phyloP scores from a whole-genome alignment of 352 stramenopile species.

The Phytophthora cactorum region DNA sequence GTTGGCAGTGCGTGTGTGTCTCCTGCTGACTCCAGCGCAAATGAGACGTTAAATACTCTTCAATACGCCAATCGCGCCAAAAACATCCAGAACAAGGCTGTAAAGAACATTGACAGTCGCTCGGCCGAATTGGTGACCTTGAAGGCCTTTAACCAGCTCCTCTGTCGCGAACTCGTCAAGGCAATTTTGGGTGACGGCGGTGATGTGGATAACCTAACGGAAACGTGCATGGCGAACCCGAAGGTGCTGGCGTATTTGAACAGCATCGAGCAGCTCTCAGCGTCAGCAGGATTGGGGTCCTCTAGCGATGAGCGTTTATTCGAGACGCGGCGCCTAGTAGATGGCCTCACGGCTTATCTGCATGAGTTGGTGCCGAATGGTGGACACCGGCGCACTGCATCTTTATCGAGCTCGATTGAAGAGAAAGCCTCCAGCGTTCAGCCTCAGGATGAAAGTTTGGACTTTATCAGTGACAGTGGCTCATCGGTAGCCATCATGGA shows the following conservation, averaged over 20 bases:
- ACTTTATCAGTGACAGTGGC: constrained; percentile 42
- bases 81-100: constrained; percentile 91
- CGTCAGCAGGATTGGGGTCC: constrained; percentile 27
- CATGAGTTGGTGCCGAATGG: constrained; percentile 23
- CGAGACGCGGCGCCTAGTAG: constrained; percentile 27
- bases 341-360: constrained; percentile 28
- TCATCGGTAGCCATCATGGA: constrained; percentile 51
- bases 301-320: constrained; percentile 29
- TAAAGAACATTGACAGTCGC: constrained; percentile 89
- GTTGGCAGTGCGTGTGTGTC: constrained; percentile 81
- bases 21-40: constrained; percentile 67
- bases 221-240: constrained; percentile 52
- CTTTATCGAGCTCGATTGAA: constrained; percentile 19
- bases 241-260: constrained; percentile 63
- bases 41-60: constrained; percentile 85
- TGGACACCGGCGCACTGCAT: constrained; percentile 7
- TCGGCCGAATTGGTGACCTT: constrained; percentile 75
- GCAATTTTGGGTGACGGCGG: constrained; percentile 44
- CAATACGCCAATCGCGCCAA: constrained; percentile 89
- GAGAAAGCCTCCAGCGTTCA: constrained; percentile 18
- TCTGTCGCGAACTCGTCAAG: constrained; percentile 76
- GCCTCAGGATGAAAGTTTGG: constrained; percentile 24
- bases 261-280: constrained; percentile 57
- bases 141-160: constrained; percentile 70
- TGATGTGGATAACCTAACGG: constrained; percentile 39